A percentile compares a stretch with the other conserved stretches of the same genome.
Evolutionary conservation across 371 early-diverging fungal genomes (phyloP).

Genomic region (Blakeslea trispora): DNA sequence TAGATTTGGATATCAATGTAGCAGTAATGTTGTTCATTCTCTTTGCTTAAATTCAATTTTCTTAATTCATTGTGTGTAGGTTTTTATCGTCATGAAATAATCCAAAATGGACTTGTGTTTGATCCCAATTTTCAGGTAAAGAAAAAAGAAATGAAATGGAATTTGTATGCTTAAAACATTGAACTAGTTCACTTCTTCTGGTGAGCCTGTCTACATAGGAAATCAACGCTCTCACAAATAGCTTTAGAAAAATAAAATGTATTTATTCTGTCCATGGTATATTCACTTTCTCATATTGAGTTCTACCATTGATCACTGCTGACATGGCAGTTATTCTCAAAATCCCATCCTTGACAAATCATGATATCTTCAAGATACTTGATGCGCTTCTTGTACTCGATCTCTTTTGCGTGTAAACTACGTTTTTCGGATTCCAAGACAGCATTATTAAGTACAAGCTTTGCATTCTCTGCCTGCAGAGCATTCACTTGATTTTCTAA

Average conservation of each 20-base stretch:
- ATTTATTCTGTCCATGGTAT: no score
- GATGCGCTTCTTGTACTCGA: constrained; percentile 68
- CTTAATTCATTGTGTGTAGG: constrained; percentile 21
- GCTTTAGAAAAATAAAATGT: no score
- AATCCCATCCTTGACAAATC: constrained; percentile 10
- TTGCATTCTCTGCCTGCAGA: constrained; percentile 78
- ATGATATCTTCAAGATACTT: constrained; percentile 58
- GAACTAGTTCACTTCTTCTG: constrained; percentile 43
- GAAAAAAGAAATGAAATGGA: not conserved
- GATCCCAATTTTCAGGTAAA: constrained; percentile 65
- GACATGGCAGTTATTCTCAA: not conserved
- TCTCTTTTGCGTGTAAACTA: constrained; percentile 61
- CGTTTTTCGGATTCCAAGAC: constrained; percentile 74
- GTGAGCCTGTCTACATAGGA: constrained; percentile 39
- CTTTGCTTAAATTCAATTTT: not conserved
- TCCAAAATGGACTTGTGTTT: constrained; percentile 66
- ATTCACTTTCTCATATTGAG: no score
- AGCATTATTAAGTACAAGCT: constrained; percentile 65
- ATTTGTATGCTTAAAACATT: not conserved
- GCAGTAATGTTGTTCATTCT: constrained; percentile 58
- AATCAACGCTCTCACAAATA: constrained; percentile 13
- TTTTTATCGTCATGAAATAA: constrained; percentile 68
- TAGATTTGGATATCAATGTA: constrained; percentile 75
- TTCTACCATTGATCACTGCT: not conserved
- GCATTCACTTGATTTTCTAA: constrained; percentile 76